Conservation (phyloP, 805 yeast genomes). For the Metschnikowia aberdeeniae region DNA sequence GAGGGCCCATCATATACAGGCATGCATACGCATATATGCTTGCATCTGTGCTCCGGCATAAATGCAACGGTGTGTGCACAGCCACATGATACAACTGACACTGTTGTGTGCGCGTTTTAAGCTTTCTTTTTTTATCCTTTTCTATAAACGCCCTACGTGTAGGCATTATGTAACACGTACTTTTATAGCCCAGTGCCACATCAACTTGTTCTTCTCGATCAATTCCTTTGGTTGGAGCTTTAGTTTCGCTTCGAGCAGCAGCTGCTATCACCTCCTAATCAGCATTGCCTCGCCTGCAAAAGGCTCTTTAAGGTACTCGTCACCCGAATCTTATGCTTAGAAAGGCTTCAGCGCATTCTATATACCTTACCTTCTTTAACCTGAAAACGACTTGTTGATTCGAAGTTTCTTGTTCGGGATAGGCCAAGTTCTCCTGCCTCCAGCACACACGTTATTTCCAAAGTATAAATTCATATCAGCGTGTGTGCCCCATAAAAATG, state of each 20-base stretch:
- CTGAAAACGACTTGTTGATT: not conserved
- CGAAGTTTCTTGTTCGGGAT: no score
- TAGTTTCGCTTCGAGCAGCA: not conserved
- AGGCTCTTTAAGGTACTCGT: not conserved
- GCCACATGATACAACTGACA: not conserved
- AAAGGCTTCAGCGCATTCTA: not conserved
- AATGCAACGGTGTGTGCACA: no score
- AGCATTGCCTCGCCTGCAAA: not conserved
- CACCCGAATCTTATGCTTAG: not conserved
- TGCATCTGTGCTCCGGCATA: conserved; percentile 3
- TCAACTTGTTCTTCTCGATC: not conserved
- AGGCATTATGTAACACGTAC: conserved; percentile 1
- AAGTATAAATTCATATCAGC: not conserved
- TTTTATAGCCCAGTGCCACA: conserved; percentile 1
- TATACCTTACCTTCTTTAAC: not conserved
- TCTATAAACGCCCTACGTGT: conserved; percentile 1
- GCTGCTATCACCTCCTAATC: not conserved
- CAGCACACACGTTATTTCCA: no score
- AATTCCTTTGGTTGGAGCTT: not conserved
- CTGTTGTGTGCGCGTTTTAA: conserved; percentile 1
- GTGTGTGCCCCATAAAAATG: not conserved
- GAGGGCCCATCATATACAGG: not conserved
- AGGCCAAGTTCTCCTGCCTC: no score
- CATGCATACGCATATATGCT: not conserved
- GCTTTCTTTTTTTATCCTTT: not conserved